These are phyloP conservation scores for Penicillium waksmanii DNA, from an alignment of 495 filamentous ascomycete species.

Conservation along the genomic window DNA sequence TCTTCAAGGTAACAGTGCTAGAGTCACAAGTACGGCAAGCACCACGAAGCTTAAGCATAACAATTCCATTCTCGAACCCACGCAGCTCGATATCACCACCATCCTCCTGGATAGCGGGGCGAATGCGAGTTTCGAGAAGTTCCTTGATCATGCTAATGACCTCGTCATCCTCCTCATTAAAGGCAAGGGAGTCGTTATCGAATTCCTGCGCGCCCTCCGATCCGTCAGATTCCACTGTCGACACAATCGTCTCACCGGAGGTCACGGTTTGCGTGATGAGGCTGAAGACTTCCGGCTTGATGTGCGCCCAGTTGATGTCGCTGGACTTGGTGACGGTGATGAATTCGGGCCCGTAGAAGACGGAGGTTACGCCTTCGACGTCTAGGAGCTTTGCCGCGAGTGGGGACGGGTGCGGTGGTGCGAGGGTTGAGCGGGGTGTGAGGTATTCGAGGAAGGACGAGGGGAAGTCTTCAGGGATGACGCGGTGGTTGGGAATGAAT, in stretches of 20 bases:
- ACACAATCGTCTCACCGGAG: conserved; percentile 79
- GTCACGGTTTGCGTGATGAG: conserved; percentile 91
- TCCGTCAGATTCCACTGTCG: conserved; percentile 63
- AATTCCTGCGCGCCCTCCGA: conserved; percentile 59
- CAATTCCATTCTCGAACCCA: conserved; percentile 85
- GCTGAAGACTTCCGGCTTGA: conserved; percentile 93
- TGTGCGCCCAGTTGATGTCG: conserved; percentile 88
- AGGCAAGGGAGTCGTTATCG: conserved; percentile 68
- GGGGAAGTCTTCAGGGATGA: conserved; percentile 73
- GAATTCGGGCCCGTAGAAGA: conserved; percentile 96
- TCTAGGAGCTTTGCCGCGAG: conserved; percentile 86
- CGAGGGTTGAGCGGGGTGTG: conserved; percentile 81
- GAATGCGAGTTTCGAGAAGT: conserved; percentile 91
- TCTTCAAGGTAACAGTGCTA: conserved; percentile 92
- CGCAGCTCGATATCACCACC: conserved; percentile 95
- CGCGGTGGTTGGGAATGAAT: conserved; percentile 84
- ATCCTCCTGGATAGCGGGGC: conserved; percentile 95
- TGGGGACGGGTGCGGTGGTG: conserved; percentile 90
- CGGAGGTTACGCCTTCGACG: conserved; percentile 85
- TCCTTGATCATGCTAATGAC: conserved; percentile 98
- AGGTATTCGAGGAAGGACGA: conserved; percentile 90
- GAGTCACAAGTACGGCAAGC: conserved; percentile 96
- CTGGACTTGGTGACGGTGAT: conserved; percentile 93
- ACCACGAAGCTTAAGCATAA: conserved; percentile 84
- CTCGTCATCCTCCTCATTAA: conserved; percentile 86